A percentile compares a stretch with the other conserved stretches of the same genome.
Conservation (phyloP, 768 basidiomycete species). For the Trametes meyenii region DNA sequence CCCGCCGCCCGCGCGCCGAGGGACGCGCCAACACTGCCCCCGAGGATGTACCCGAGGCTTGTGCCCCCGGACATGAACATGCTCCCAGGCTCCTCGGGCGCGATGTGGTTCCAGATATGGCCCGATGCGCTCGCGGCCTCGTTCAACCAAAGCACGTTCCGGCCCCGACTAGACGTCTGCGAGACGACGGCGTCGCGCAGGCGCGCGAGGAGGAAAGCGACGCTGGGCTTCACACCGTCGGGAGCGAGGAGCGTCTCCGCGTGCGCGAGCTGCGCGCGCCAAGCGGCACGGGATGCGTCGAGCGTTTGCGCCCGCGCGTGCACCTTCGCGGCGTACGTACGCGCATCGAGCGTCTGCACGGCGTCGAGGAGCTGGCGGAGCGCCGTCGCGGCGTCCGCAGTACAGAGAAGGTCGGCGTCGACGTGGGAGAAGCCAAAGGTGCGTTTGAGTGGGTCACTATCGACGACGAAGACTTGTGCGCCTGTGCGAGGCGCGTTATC, state of each 20-base stretch:
- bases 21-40: conserved; percentile 61
- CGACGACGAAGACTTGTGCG: conserved; percentile 61
- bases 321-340: neutral
- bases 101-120: conserved; percentile 59
- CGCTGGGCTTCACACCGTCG: conserved; percentile 18
- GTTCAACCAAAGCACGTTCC: conserved; percentile 53
- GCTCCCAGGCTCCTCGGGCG: conserved; percentile 51
- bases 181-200: conserved; percentile 47
- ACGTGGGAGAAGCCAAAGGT: conserved; percentile 51
- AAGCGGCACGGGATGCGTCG: conserved; percentile 16
- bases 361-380: conserved; percentile 50
- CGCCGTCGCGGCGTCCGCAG: conserved; percentile 56
- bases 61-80: conserved; percentile 63
- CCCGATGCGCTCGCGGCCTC: conserved; percentile 65
- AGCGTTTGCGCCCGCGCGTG: conserved; percentile 8
- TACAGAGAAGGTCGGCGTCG: conserved; percentile 59
- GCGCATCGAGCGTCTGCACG: conserved; percentile 23
- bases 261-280: conserved; percentile 25
- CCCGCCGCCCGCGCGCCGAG: conserved; percentile 43
- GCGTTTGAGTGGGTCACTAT: conserved; percentile 63
- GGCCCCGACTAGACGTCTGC: conserved; percentile 42
- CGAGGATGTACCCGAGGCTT: conserved; percentile 69
- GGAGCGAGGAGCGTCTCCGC: conserved; percentile 21
- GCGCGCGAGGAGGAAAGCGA: conserved; percentile 43
- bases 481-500: conserved; percentile 43